Evolutionary conservation across 306 rosid species (phyloP), one percentile per base, ranked within the genome.

Genomic region (Luffa aegyptiaca): DNA sequence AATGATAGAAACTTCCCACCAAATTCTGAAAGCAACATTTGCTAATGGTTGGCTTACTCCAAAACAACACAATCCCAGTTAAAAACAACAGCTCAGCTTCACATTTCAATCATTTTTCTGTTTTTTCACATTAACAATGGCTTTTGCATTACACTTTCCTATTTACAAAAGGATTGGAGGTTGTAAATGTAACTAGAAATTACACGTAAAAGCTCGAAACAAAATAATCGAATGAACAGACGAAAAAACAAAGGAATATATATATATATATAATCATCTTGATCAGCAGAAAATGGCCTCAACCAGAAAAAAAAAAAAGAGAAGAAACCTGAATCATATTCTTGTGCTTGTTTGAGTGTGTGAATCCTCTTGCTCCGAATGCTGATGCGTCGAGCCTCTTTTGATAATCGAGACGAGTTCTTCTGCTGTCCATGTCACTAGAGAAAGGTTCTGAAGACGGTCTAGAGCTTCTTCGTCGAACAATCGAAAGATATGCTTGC

Each of bases 401-500:
- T 85, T 76, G 77, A 88, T 69, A 10, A 88, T 86, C 58, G 89
- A 83, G 71, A 88, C 58, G 52, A 92, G 93, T 70, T 92, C 92
- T 31, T 80, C 77, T 11, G 98, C 97, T 36, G 98, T 92, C 98
- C 97, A 92, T 31, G 97, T 93, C 82, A 92, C 90, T 2, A 89
- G 88, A 33, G 92, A 90, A 76, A 93, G 93, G 78, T 92, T 88
- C 82, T 76, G 77, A 20, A 93, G 96, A 26, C 86, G 81, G 52
- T 82, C 59, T n/a, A 89, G 53, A 68, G 90, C 83, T 36, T 87
- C 91, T 44, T 85, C 85, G 17, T 87, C 84, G 52, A 75, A 11
- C 44, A 84, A 84, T 76, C 79, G 57, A 5, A 86, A 41, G 55
- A 57, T 65, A 33, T 87, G 80, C 51, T 75, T 81, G 74, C 84